Percentiles rank a stretch among this genome's conserved stretches.
Conservation (phyloP, 805 yeast genomes). For the Tetrapisispora namnaoensis region DNA sequence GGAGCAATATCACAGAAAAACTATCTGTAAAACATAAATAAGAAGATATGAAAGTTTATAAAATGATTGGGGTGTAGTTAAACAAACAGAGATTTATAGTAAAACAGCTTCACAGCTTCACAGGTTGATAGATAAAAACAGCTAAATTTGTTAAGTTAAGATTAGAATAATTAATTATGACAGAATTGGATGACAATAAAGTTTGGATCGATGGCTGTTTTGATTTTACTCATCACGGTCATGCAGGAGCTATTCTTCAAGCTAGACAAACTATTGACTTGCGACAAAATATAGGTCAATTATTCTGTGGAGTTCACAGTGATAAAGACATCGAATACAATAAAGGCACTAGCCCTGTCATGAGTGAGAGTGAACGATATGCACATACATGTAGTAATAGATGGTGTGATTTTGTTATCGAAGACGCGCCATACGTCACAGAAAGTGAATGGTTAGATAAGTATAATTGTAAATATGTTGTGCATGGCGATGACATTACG, state of each 20-base stretch:
- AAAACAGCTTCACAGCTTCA: no score
- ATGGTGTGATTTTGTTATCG: slow-evolving; percentile 69
- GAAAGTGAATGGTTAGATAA: slow-evolving; percentile 62
- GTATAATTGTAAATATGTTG: slow-evolving; percentile 78
- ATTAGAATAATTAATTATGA: background rate
- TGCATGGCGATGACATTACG: slow-evolving; percentile 96
- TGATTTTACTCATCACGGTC: slow-evolving; percentile 97
- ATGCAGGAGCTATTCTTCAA: slow-evolving; percentile 93
- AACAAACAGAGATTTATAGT: no score
- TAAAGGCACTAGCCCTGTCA: slow-evolving; percentile 94
- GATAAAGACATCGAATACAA: slow-evolving; percentile 76
- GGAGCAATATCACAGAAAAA: no score
- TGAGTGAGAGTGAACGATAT: slow-evolving; percentile 70
- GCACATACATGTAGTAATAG: slow-evolving; percentile 84
- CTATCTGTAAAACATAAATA: no score
- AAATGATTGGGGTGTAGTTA: no score
- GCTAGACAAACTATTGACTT: slow-evolving; percentile 68
- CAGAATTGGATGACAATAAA: slow-evolving; percentile 21
- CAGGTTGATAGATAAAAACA: no score
- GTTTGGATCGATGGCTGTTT: slow-evolving; percentile 98
- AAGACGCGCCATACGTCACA: slow-evolving; percentile 89
- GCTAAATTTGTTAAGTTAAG: background rate
- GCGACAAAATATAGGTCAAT: slow-evolving; percentile 33
- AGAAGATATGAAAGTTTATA: no score
- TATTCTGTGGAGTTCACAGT: slow-evolving; percentile 65